Evolutionary conservation across 441 rosid species (phyloP), one percentile per base, ranked within the genome.

Genomic region (Aleurites moluccanus): DNA sequence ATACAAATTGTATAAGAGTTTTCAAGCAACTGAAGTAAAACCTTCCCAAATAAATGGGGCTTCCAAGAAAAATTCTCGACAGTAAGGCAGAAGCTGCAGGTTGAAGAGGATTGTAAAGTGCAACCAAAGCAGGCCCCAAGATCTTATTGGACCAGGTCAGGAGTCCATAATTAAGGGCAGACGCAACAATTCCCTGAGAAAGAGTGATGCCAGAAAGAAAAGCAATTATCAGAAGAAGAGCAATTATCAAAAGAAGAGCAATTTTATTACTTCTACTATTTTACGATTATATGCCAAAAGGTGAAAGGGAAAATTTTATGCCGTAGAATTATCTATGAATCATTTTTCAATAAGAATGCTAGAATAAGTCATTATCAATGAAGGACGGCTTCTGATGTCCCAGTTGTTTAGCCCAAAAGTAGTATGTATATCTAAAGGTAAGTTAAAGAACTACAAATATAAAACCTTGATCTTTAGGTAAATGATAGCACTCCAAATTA

Each of bases 121-220:
- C 90, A 76, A 96, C 99, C 87, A 96, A 83, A 70, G 99, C 83
- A 69, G 99, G 99, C 42, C 98, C 99, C 78, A 96, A 78, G 63
- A 92, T 92, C 87, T 96, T 96, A 80, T 96, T 96, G 67, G 93
- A 96, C 99, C 99, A 96, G 21, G 99, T 93, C 69, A 96, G 66
- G 25, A 96, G 85, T 69, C 94, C 97, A 83, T 87, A 96, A 83
- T 90, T 93, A 55, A 96, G 75, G 30, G 99, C 98, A 76, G 99
- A 93, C 45, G 97, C 97, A 69, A 91, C 80, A 78, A 84, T 78
- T 77, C 99, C 97, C 98, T 93, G 85, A 64, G 35, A 64, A 61
- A 20, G 33, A 45, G 7, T 42, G 49, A 50, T 3, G 10, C 38
- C 40, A 52, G 52, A 25, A 38, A 21, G 57, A 61, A 62, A 72